Conservation (phyloP, 331 rosid genomes). For the Phaseolus coccineus region DNA sequence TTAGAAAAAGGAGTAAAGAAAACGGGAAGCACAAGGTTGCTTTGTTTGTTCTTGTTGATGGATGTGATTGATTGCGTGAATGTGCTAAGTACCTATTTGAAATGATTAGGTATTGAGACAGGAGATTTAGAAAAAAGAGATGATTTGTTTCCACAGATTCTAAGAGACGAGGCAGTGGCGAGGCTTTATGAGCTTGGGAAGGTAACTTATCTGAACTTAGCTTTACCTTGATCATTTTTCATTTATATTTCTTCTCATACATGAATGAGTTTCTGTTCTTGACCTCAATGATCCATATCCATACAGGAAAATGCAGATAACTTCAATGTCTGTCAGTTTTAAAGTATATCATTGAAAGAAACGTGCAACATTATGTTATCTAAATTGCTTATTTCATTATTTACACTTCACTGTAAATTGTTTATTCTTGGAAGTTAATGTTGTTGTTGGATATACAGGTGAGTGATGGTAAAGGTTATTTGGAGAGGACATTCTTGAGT, state of each 20-base stretch:
- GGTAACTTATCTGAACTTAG: constrained; percentile 55
- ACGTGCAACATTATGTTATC: constrained; percentile 21
- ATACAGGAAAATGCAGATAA: constrained; percentile 2
- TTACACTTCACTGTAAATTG: background rate
- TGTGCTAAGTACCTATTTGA: constrained; percentile 48
- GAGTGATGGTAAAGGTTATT: constrained; percentile 77
- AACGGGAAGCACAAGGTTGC: background rate
- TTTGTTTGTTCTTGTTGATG: constrained; percentile 22
- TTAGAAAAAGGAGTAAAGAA: background rate
- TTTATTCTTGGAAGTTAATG: constrained; percentile 40
- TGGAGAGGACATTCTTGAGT: constrained; percentile 94
- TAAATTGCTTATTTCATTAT: background rate
- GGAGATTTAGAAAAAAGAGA: constrained; percentile 64
- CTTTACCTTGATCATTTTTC: constrained; percentile 22
- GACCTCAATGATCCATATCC: constrained; percentile 28
- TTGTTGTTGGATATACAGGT: constrained; percentile 60
- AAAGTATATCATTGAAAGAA: constrained; percentile 20
- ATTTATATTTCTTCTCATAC: background rate
- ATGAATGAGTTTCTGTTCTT: constrained; percentile 20
- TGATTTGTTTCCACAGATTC: constrained; percentile 73
- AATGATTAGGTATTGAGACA: constrained; percentile 56
- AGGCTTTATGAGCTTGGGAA: constrained; percentile 81
- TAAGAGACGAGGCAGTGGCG: constrained; percentile 86
- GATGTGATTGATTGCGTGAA: constrained; percentile 35
- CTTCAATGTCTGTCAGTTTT: constrained; percentile 30